Evolutionary conservation across 2,329 filamentous ascomycete species (phyloP), one percentile per base, ranked within the genome.

Genomic region (Trichothecium roseum): DNA sequence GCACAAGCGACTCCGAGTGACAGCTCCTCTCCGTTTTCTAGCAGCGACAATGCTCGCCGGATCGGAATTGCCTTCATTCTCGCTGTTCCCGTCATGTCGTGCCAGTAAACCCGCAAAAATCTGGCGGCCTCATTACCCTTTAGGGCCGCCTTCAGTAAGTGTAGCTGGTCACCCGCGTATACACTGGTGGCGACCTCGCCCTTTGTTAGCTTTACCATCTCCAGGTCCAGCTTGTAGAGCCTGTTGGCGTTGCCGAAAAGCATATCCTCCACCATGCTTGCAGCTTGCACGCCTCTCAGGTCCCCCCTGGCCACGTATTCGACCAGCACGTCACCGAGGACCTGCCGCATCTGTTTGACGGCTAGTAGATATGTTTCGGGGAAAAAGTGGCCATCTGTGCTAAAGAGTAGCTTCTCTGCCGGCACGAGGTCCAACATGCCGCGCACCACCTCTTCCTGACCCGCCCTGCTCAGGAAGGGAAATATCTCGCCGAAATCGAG

Each of bases 401-500:
- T 86, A 74, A 82, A 89, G 1, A 89, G 58, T 1, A 91, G 66
- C 58, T 89, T 89, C 35, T 74, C 77, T 37, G 73, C 75, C 0
- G 85, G 84, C 16, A 78, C 81, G 4, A 89, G 55, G 53, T 93
- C 85, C 8, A 93, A 57, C 2, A 83, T 74, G 50, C 91, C 74
- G 30, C 78, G 73, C 10, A 93, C 44, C 2, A 86, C 71, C 0
- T 65, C 63, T 45, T 82, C 77, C 52, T 93, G 84, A 0, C 84
- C 86, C 39, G 85, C 76, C 33, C 80, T 72, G 42, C 80, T 88
- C 27, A 91, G 56, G 56, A 78, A 79, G 0, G 84, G 84, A 40
- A 91, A 93, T 0, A 91, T 79, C 49, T 87, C 81, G 1, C 86
- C 84, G 36, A 93, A 74, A 49, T 93, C 86, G 10, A 85, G 73